Evolutionary conservation across 164 flowering plant species (phyloP), one percentile per base, ranked within the genome.

Genomic region (Umbilicus rupestris): DNA sequence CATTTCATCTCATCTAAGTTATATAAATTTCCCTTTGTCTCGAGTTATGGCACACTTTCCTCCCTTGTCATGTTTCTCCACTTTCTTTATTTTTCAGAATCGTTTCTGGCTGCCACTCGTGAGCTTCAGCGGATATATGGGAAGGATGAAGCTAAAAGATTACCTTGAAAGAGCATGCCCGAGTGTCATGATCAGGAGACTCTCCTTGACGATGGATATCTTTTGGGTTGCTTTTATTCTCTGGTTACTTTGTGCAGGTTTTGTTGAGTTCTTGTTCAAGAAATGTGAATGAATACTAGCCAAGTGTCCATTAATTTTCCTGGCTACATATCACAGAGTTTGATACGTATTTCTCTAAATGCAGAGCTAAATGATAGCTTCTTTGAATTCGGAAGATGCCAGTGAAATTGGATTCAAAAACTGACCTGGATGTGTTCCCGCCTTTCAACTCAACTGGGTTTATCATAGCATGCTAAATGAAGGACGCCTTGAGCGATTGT

Each of bases 71-170:
- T 9, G 41, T 33, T 37, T 17, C 16, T 33, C 28, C 7, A 12
- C 60, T 62, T 22, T 26, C 66, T 33, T 14, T 67, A 10, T 68
- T 35, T 47, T 66, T 52, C 85, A 86, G 88, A 81, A 39, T 84
- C 88, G 16, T 86, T 80, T 74, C 73, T 75, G 66, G 87, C 85
- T 52, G 85, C 84, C 19, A 82, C 84, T 7, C 78, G 82, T 62
- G 89, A 83, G 68, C 83, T 81, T 67, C 86, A 85, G 67, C 85
- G 83, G n/a, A 83, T 81, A 57, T 81, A 79, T 71, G 87, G 85
- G 10, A 78, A 73, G 59, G 85, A 79, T 62, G 82, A 75, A 44
- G 28, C n/a, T 17, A 63, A 39, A 26, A 55, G 60, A 28, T 15
- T 55, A 33, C 19, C 28, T 14, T 55, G 17, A 55, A 55, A 16